Base-by-base conservation (phyloP, 345 rosid genomes). In the Dimocarpus longan region DNA sequence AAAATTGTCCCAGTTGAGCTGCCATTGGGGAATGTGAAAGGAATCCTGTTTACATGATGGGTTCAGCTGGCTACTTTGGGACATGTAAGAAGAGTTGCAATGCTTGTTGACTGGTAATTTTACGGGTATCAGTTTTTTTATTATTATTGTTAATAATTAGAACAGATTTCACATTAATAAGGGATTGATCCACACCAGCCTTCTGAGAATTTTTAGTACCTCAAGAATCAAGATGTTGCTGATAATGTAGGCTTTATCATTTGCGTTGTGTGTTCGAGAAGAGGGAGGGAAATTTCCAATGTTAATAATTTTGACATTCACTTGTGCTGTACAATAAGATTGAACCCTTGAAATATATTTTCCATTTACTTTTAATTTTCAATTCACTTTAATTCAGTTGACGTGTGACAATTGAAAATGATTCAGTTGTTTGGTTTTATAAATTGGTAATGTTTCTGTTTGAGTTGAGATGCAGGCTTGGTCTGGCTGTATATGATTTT, bases 21-120 rank as follows among this genome's bases (percentile, higher is more conserved):
- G 89, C 91, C 48, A 69, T 64, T 3, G 98, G 98, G 0, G 98
- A 96, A 79, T 94, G 98, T 83, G 85, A 87, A 81, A 94, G 81
- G 80, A 96, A 96, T 78, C 95, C 97, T 11, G 87, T 96, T 22
- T 96, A 82, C 85, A 94, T 96, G 99, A 76, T 88, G 46, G 98
- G 99, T 67, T 89, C 98, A 57, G 91, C 95, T 24, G 98, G 94
- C 84, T 93, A 96, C 84, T 94, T 79, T 1, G 98, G 99, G 48
- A 89, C 98, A 0, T 96, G 98, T 81, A 88, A 93, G 86, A 96
- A 89, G 87, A 96, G 98, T 80, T 96, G 99, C 71, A 83, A 87
- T 39, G 90, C 87, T 42, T 90, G 98, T 81, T 89, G 79, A 86
- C 24, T 26, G 64, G 10, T 19, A 19, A 28, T n/a, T 44, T 21